Evolutionary conservation across 2,329 filamentous ascomycete genomes (phyloP).

Genomic region (Aspergillus sp.): DNA sequence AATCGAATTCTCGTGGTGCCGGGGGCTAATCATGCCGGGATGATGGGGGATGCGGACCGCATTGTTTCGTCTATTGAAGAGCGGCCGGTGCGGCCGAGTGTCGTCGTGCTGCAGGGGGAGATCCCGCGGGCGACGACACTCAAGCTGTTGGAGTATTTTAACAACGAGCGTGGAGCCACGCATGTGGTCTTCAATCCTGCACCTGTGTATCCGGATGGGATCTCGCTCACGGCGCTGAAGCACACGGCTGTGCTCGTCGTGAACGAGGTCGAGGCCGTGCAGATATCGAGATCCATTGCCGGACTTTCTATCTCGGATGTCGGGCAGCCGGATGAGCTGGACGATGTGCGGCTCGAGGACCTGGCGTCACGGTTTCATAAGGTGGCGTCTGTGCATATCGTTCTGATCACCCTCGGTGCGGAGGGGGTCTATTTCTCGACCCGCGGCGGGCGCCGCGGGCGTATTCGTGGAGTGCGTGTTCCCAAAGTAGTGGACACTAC

Average conservation of each 20-base stretch:
- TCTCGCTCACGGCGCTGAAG: conserved; percentile 65
- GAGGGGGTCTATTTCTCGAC: conserved; percentile 68
- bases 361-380: conserved; percentile 62
- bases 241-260: conserved; percentile 77
- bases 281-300: conserved; percentile 58
- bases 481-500: conserved; percentile 82
- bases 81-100: conserved; percentile 50
- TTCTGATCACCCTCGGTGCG: conserved; percentile 81
- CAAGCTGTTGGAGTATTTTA: conserved; percentile 50
- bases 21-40: conserved; percentile 63
- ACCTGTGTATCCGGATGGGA: conserved; percentile 70
- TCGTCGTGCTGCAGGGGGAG: conserved; percentile 75
- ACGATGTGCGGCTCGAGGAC: conserved; percentile 50
- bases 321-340: neutral
- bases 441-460: conserved; percentile 43
- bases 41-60: conserved; percentile 31
- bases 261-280: conserved; percentile 84
- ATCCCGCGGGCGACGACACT: conserved; percentile 68
- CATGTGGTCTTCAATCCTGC: conserved; percentile 82
- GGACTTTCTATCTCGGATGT: neutral
- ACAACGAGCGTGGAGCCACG: conserved; percentile 26
- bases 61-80: conserved; percentile 35
- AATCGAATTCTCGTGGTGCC: conserved; percentile 74
- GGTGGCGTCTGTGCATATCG: conserved; percentile 65
- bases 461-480: conserved; percentile 62